These are phyloP conservation scores for Entonaema liquescens DNA, from an alignment of 495 filamentous ascomycete genomes.

Conservation along the genomic window DNA sequence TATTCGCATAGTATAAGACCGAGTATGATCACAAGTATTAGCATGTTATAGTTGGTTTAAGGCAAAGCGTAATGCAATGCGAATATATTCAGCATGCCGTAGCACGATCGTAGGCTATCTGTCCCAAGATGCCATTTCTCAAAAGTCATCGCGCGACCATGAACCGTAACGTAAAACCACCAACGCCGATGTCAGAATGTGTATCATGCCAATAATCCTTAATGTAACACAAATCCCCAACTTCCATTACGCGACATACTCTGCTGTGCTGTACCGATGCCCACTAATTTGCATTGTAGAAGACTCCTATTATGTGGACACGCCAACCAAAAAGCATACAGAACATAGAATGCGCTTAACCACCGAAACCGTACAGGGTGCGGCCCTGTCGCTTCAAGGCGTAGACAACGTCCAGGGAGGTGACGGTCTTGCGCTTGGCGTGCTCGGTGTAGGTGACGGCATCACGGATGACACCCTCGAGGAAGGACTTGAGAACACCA, in stretches of 20 bases:
- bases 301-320: conserved; percentile 33
- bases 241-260: not conserved
- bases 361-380: conserved; percentile 97
- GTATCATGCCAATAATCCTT: conserved; percentile 44
- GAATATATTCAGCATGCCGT: conserved; percentile 33
- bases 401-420: conserved; percentile 93
- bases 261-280: not conserved
- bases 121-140: conserved; percentile 19
- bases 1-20: not conserved
- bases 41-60: conserved; percentile 1
- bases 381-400: conserved; percentile 93
- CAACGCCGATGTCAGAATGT: conserved; percentile 45
- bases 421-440: conserved; percentile 98
- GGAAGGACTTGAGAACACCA: conserved; percentile 99
- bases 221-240: conserved; percentile 37
- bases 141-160: conserved; percentile 40
- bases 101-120: conserved; percentile 24
- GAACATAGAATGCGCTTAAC: conserved; percentile 63
- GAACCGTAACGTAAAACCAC: conserved; percentile 40
- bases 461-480: conserved; percentile 99
- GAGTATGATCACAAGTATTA: too few relatives aligned
- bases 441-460: conserved; percentile 98
- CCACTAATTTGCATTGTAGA: conserved; percentile 6
- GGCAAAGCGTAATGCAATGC: conserved; percentile 28
- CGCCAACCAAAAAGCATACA: conserved; percentile 18